These are phyloP conservation scores for Thinopyrum obtusiflorum DNA, from an alignment of 202 grass and related monocot species.

Conservation along the genomic window DNA sequence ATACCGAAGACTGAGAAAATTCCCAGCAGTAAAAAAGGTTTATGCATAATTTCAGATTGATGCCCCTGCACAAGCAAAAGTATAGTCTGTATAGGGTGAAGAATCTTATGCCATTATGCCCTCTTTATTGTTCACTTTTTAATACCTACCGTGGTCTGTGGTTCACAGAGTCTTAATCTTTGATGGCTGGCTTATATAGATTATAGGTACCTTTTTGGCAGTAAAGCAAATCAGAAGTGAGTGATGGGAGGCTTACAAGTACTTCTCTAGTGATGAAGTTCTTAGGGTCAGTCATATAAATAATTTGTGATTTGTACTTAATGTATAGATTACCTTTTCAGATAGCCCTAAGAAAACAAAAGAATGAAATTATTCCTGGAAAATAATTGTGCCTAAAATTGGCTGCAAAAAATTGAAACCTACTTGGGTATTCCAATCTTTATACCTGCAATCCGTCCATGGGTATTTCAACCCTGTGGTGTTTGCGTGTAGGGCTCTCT, in stretches of 20 bases:
- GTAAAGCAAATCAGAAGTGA: conserved; percentile 18
- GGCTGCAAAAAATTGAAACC: conserved; percentile 16
- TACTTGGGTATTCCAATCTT: conserved; percentile 21
- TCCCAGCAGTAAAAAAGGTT: conserved; percentile 22
- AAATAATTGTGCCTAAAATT: conserved; percentile 19
- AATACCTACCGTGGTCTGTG: conserved; percentile 7
- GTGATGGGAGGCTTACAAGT: neutral
- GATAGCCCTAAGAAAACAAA: conserved; percentile 28
- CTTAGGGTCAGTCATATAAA: conserved; percentile 16
- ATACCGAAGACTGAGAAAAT: neutral
- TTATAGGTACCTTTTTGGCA: conserved; percentile 4
- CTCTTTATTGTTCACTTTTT: conserved; percentile 26
- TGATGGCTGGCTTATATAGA: conserved; percentile 5
- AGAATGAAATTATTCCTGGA: neutral
- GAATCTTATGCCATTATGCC: conserved; percentile 25
- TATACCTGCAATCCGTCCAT: conserved; percentile 69
- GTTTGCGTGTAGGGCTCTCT: conserved; percentile 65
- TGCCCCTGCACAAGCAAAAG: neutral
- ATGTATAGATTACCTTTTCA: conserved; percentile 26
- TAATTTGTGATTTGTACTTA: conserved; percentile 16
- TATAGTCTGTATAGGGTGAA: neutral
- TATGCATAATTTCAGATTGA: conserved; percentile 15
- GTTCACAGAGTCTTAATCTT: conserved; percentile 26
- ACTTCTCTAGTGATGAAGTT: neutral
- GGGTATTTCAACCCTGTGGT: conserved; percentile 42